These are phyloP conservation scores for Penicillium sp. DNA, from an alignment of 2,329 filamentous ascomycete species.

Conservation along the genomic window DNA sequence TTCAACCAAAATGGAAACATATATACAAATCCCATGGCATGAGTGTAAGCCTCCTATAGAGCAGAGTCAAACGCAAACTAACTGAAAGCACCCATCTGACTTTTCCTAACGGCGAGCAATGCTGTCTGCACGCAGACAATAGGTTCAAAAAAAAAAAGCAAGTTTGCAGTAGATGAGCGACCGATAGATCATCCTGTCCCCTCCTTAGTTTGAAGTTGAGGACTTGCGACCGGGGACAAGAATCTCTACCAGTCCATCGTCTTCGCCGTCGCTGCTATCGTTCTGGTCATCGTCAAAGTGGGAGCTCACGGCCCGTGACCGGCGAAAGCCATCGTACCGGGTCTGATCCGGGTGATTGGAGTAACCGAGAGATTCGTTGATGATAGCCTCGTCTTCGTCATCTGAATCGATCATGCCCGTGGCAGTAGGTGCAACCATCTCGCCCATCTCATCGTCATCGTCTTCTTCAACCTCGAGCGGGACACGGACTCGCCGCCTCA, in stretches of 20 bases:
- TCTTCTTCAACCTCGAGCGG: slow-evolving; percentile 65
- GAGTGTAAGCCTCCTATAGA: slow-evolving; percentile 16
- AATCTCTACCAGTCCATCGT: slow-evolving; percentile 52
- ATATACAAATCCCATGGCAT: slow-evolving; percentile 28
- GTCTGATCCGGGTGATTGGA: slow-evolving; percentile 64
- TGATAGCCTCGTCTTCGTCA: slow-evolving; percentile 57
- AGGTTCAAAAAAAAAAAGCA: background rate
- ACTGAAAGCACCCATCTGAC: slow-evolving; percentile 9
- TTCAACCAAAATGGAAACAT: slow-evolving; percentile 24
- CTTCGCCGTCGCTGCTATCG: slow-evolving; percentile 48
- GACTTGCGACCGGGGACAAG: slow-evolving; percentile 47
- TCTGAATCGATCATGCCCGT: slow-evolving; percentile 56
- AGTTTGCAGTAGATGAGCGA: background rate
- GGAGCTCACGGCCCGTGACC: slow-evolving; percentile 34
- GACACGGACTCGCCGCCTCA: slow-evolving; percentile 50
- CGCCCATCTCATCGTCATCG: slow-evolving; percentile 55
- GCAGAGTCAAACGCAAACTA: slow-evolving; percentile 1
- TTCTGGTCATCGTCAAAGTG: slow-evolving; percentile 47
- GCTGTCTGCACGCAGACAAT: slow-evolving; percentile 7
- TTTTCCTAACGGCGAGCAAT: slow-evolving; percentile 4
- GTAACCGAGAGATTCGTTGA: slow-evolving; percentile 70
- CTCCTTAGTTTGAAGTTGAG: slow-evolving; percentile 28
- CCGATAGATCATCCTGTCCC: background rate
- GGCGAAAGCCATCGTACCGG: slow-evolving; percentile 49
- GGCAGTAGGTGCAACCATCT: slow-evolving; percentile 49